Evolutionary conservation across 2,329 filamentous ascomycete species (phyloP).

Genomic region (Alternaria viburni): DNA sequence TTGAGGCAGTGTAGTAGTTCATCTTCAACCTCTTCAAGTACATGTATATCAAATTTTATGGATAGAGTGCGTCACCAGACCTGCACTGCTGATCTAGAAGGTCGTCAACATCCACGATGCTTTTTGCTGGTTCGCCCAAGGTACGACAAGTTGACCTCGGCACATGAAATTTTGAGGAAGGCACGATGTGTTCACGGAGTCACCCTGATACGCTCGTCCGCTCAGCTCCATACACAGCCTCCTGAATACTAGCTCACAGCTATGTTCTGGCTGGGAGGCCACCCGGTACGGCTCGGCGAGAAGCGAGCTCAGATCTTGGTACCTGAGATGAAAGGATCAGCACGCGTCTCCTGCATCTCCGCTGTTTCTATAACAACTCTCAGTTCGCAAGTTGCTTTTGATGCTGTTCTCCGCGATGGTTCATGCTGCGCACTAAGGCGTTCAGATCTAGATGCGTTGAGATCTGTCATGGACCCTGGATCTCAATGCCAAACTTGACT

Average conservation of each 20-base stretch:
- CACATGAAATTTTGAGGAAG: neutral
- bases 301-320: neutral
- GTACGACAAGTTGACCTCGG: neutral
- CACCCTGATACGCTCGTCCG: neutral
- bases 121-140: neutral
- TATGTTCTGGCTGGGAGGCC: neutral
- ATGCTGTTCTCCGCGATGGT: neutral
- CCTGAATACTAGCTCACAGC: neutral
- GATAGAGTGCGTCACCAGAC: neutral
- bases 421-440: neutral
- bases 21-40: neutral
- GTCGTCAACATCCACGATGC: neutral
- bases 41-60: neutral
- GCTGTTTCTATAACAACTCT: neutral
- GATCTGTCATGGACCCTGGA: slow-evolving; percentile 1
- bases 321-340: neutral
- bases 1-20: neutral
- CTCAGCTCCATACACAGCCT: neutral
- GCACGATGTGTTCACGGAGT: neutral
- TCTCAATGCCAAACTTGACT: neutral
- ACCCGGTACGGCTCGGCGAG: neutral
- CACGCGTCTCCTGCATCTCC: neutral
- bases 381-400: neutral
- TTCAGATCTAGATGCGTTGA: neutral
- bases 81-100: neutral